Percentiles rank a stretch among this genome's conserved stretches.
phyloP scores from a whole-genome alignment of 805 yeast species.

The Candida quercuum region DNA sequence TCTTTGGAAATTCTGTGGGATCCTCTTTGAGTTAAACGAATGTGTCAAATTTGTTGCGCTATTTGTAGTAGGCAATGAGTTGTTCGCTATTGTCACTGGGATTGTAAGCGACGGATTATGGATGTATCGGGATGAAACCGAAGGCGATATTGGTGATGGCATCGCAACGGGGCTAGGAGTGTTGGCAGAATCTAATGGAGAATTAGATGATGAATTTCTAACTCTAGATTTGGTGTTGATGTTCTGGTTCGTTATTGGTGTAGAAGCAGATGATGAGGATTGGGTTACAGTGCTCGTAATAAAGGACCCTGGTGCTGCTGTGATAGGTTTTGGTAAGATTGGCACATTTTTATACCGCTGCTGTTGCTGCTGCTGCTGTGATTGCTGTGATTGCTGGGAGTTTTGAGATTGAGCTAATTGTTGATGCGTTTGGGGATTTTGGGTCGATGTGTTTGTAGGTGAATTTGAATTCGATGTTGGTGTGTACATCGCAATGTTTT shows the following conservation, averaged over 20 bases:
- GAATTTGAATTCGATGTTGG: conserved; percentile 20
- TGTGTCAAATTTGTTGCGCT: conserved; percentile 21
- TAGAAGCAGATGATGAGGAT: conserved; percentile 5
- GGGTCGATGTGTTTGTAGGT: no score
- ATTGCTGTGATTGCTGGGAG: conserved; percentile 1
- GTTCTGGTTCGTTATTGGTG: conserved; percentile 7
- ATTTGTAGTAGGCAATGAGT: conserved; percentile 18
- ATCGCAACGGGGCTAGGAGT: conserved; percentile 22
- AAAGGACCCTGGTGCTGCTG: no score
- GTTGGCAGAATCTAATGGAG: conserved; percentile 16
- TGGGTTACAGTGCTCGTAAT: no score
- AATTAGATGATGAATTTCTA: conserved; percentile 7
- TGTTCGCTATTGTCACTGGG: no score
- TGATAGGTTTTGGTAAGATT: conserved; percentile 24
- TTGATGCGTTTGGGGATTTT: conserved; percentile 7
- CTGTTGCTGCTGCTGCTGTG: conserved; percentile 1
- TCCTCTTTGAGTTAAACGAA: conserved; percentile 23
- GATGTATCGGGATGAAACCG: conserved; percentile 5
- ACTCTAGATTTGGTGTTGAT: conserved; percentile 3
- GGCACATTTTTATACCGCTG: conserved; percentile 22
- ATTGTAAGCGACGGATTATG: conserved; percentile 5
- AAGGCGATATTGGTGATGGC: conserved; percentile 24
- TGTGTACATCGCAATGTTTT: conserved; percentile 18
- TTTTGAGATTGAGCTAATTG: conserved; percentile 1
- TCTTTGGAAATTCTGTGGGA: conserved; percentile 21